Base-by-base conservation (phyloP, 257 asterid genomes). In the Solanum lignicaule region DNA sequence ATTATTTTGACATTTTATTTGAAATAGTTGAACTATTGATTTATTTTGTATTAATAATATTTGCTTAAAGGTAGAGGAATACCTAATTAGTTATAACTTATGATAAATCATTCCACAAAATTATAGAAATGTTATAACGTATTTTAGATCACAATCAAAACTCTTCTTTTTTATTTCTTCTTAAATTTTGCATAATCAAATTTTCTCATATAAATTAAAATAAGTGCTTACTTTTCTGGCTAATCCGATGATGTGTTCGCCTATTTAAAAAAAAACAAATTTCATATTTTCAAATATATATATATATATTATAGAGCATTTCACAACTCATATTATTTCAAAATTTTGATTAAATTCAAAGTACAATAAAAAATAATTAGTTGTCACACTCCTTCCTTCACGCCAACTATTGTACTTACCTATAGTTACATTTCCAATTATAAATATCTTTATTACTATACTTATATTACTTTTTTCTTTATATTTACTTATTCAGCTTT, bases 371-470 rank as follows among this genome's bases (percentile, higher is more conserved):
- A 5, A 46, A 48, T 10, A 5, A 5, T 2, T 14, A 48, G 60
- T 48, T 48, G 60, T 48, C 58, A 23, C 86, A 73, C 38, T 76
- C 86, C 82, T 88, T 91, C 87, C 89, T 84, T 91, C 95, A 94
- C 91, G 92, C 92, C 68, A 21, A 60, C 27, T 32, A 16, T n/a
- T 65, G 35, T 32, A 72, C 79, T 72, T 52, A 6, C 23, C 62
- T 5, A 32, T 18, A 71, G 41, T 32, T 72, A 8, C 25, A 32
- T 72, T 72, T 18, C 79, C 43, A 0, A 35, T 32, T 16, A 32
- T 43, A 21, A 74, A 10, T 9, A 20, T 74, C 14, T 74, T 21
- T 13, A 21, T 29, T 31, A 71, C 7, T 66, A 15, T 25, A 66
- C 11, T 36, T 21, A 0, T 74, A 48, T 15, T 5, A 14, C 20